Evolutionary conservation across 1,139 yeast species (phyloP), one percentile per base, ranked within the genome.

Genomic region (Kazachstania sp.): DNA sequence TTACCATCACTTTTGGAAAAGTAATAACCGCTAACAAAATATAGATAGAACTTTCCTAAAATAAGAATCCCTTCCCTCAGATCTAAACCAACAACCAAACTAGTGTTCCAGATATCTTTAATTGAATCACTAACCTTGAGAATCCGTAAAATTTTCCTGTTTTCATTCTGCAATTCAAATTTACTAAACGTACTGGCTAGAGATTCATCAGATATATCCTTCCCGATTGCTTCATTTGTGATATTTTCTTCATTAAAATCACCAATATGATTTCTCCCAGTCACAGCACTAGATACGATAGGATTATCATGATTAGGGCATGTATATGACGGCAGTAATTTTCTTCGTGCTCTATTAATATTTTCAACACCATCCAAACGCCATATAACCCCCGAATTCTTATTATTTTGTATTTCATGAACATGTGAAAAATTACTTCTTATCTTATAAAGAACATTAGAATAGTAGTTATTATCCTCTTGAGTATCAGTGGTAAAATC

Each of bases 51-150:
- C 3, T 72, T 66, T 0, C 95, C 95, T 30, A 83, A 61, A 20
- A 86, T 82, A 66, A 86, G 68, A 43, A 86, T 71, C 32, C 92
- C 85, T 58, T 86, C 95, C 20, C 74, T 69, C 1, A 88, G 79
- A 20, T 81, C 85, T 20, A 86, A 67, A 0, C 95, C 95, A 49
- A 81, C 69, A 23, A 86, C 77, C 45, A 81, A 80, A 50, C 88
- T 78, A 2, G 84, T 78, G 61, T 86, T 86, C 81, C 86, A 81
- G n/a, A 86, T 66, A 9, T 78, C 77, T 13, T 70, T 72, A 28
- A 86, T 83, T 46, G 73, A 75, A 60, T 86, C 96, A n/a, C 86
- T 85, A 49, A 78, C 73, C 56, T 70, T 81, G 45, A 86, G 66
- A 55, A 84, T 77, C 49, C 90, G 71, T 29, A 86, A 67, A 0